These are phyloP conservation scores for Bisporella sp. DNA, from an alignment of 2,329 filamentous ascomycete species.

Conservation along the genomic window DNA sequence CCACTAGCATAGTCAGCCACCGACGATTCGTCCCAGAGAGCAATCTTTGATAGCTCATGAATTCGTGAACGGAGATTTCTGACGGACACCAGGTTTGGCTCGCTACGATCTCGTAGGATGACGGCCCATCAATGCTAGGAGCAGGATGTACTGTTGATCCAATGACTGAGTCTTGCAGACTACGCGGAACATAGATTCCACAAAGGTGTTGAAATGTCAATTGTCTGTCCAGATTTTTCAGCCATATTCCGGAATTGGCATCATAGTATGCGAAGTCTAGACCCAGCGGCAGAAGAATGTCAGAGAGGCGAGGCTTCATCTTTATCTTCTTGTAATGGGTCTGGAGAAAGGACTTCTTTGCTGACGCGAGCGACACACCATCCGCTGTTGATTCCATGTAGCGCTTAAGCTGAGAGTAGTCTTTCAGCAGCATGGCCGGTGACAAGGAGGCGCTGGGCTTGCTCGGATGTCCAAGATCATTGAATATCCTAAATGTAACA, in stretches of 20 bases:
- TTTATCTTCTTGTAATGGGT: constrained; percentile 26
- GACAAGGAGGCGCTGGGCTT: neutral
- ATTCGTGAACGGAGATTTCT: constrained; percentile 41
- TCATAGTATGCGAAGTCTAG: constrained; percentile 27
- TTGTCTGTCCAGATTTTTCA: too few relatives aligned
- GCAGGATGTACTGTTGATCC: too few relatives aligned
- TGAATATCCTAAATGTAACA: constrained; percentile 41
- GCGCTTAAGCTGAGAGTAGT: constrained; percentile 11
- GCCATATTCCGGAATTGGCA: constrained; percentile 16
- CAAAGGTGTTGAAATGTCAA: too few relatives aligned
- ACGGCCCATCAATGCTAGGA: constrained; percentile 19
- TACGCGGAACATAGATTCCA: too few relatives aligned
- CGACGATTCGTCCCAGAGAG: constrained; percentile 35
- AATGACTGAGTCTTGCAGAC: too few relatives aligned
- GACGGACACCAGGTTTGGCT: constrained; percentile 39
- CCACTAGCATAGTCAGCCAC: constrained; percentile 41
- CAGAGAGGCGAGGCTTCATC: constrained; percentile 21
- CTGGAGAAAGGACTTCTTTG: constrained; percentile 23
- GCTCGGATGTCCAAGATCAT: constrained; percentile 26
- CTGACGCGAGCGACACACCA: constrained; percentile 25
- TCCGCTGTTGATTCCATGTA: constrained; percentile 4
- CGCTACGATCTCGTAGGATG: constrained; percentile 36
- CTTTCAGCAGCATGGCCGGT: constrained; percentile 8
- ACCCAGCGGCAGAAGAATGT: constrained; percentile 24
- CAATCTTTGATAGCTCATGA: constrained; percentile 37